These are phyloP conservation scores for Metschnikowia rubicola DNA, from an alignment of 805 yeast species.

Conservation along the genomic window DNA sequence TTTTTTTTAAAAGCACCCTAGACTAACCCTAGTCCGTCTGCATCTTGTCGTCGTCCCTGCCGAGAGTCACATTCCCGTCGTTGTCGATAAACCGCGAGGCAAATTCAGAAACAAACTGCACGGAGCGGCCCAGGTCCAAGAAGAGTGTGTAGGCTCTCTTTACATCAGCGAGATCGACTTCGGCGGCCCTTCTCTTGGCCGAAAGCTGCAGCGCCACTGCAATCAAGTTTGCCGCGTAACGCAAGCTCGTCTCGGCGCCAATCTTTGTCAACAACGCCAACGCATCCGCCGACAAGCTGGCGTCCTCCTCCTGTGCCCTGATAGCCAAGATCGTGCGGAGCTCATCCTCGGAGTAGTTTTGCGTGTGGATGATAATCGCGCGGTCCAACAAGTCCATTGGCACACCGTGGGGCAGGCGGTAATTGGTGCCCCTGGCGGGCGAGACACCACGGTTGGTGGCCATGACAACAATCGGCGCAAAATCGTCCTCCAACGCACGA, in stretches of 20 bases:
- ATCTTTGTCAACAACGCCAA: slow-evolving; percentile 83
- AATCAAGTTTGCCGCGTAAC: slow-evolving; percentile 89
- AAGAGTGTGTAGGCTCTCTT: slow-evolving; percentile 85
- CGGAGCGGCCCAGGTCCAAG: slow-evolving; percentile 86
- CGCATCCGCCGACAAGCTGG: slow-evolving; percentile 77
- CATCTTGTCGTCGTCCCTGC: slow-evolving; percentile 37
- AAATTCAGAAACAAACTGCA: slow-evolving; percentile 72
- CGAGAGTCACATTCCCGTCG: slow-evolving; percentile 65
- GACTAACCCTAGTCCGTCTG: slow-evolving; percentile 25
- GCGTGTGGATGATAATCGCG: slow-evolving; percentile 86
- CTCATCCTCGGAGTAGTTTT: slow-evolving; percentile 74
- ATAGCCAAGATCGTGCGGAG: slow-evolving; percentile 81
- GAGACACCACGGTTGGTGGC: slow-evolving; percentile 95
- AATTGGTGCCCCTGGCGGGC: slow-evolving; percentile 89
- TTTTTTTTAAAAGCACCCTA: not conserved
- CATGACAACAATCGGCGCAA: slow-evolving; percentile 96
- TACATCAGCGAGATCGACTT: slow-evolving; percentile 75
- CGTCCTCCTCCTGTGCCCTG: slow-evolving; percentile 93
- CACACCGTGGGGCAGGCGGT: slow-evolving; percentile 95
- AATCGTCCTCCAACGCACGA: slow-evolving; percentile 93
- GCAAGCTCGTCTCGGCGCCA: slow-evolving; percentile 83
- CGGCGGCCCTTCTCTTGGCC: slow-evolving; percentile 66
- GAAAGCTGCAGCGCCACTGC: slow-evolving; percentile 88
- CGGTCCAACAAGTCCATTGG: slow-evolving; percentile 94
- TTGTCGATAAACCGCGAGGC: slow-evolving; percentile 73